phyloP scores from a whole-genome alignment of 257 asterid species.

The Solanum neorickii region DNA sequence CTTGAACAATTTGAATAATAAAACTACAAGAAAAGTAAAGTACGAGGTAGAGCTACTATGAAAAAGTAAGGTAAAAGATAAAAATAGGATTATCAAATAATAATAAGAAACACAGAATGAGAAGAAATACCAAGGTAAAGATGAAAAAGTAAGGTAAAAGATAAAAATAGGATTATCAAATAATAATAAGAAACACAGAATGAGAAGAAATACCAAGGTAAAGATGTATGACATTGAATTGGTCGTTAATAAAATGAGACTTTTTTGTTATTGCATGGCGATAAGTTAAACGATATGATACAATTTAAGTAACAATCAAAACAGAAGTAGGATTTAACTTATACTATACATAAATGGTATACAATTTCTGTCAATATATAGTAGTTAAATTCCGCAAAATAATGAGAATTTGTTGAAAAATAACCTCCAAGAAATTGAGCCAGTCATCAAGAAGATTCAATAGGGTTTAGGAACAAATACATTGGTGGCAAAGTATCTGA shows the following conservation, averaged over 20 bases:
- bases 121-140: neutral
- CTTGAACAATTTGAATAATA: neutral
- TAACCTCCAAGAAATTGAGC: neutral
- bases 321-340: neutral
- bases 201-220: neutral
- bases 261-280: neutral
- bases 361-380: neutral
- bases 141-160: too few relatives aligned
- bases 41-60: neutral
- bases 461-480: neutral
- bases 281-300: too few relatives aligned
- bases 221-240: too few relatives aligned
- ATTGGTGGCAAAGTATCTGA: neutral
- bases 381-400: neutral
- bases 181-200: too few relatives aligned
- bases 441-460: neutral
- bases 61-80: too few relatives aligned
- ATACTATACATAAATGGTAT: neutral
- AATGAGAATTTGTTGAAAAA: neutral
- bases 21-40: neutral
- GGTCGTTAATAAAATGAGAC: too few relatives aligned
- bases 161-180: neutral
- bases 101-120: neutral
- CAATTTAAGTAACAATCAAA: too few relatives aligned
- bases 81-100: neutral